phyloP scores from a whole-genome alignment of 768 basidiomycete species.

The Cyclocybe aegerita region DNA sequence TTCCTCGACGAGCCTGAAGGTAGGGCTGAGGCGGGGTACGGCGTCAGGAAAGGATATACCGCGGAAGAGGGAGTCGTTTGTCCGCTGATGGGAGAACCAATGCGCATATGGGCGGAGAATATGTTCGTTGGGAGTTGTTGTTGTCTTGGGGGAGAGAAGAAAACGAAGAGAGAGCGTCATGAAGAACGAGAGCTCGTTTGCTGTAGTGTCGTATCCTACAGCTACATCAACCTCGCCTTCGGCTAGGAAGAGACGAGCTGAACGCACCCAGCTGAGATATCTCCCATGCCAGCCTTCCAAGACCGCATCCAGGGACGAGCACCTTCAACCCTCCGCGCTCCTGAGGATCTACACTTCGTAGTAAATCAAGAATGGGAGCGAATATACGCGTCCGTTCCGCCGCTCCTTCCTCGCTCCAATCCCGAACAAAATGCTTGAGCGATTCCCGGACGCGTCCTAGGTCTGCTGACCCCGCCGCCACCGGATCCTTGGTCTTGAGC shows the following conservation, averaged over 20 bases:
- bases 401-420: slow-evolving; percentile 64
- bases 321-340: slow-evolving; percentile 38
- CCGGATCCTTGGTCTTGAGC: slow-evolving; percentile 12
- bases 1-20: slow-evolving; percentile 48
- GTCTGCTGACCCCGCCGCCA: slow-evolving; percentile 29
- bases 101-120: slow-evolving; percentile 59
- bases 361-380: slow-evolving; percentile 51
- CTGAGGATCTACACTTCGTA: slow-evolving; percentile 28
- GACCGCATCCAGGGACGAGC: slow-evolving; percentile 63
- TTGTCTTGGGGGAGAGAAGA: slow-evolving; percentile 49
- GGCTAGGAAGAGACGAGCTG: not conserved
- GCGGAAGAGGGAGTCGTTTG: slow-evolving; percentile 49
- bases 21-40: slow-evolving; percentile 45
- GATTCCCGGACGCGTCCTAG: slow-evolving; percentile 54
- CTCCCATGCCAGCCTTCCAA: slow-evolving; percentile 70
- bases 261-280: slow-evolving; percentile 55
- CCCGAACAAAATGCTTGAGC: slow-evolving; percentile 68
- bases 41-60: slow-evolving; percentile 58
- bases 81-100: slow-evolving; percentile 70
- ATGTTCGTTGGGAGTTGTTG: slow-evolving; percentile 44
- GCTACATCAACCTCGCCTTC: not conserved
- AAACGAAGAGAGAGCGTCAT: slow-evolving; percentile 64
- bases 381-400: slow-evolving; percentile 57
- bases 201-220: slow-evolving; percentile 54
- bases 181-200: slow-evolving; percentile 64